Conservation (phyloP, 306 rosid species). For the peach (Prunus persica) region Prunus_persica_NCBIv2 NC_034015.1:9874001-9874500, state of each 20-base stretch:
- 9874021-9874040: background rate
- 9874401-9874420: slow-evolving; percentile 84
- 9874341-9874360: background rate
- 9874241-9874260: slow-evolving; percentile 4
- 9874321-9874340: background rate
- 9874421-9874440: slow-evolving; percentile 90
- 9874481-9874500: slow-evolving; percentile 97
- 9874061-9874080: slow-evolving; percentile 82
- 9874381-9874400: slow-evolving; percentile 91
- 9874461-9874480: slow-evolving; percentile 99
- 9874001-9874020: background rate
- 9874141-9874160: slow-evolving; percentile 99
- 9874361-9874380: background rate
- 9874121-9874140: slow-evolving; percentile 98
- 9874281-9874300: slow-evolving; percentile 13
- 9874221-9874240: slow-evolving; percentile 1
- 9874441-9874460: slow-evolving; percentile 92
- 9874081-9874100: slow-evolving; percentile 76
- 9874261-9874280: slow-evolving; percentile 18
- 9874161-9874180: slow-evolving; percentile 98
- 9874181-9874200: slow-evolving; percentile 99
- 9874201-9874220: slow-evolving; percentile 26
- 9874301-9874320: background rate
- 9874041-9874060: background rate
- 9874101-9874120: slow-evolving; percentile 80